These are phyloP conservation scores for Candida vaughaniae DNA, from an alignment of 805 yeast species.

Conservation along the genomic window DNA sequence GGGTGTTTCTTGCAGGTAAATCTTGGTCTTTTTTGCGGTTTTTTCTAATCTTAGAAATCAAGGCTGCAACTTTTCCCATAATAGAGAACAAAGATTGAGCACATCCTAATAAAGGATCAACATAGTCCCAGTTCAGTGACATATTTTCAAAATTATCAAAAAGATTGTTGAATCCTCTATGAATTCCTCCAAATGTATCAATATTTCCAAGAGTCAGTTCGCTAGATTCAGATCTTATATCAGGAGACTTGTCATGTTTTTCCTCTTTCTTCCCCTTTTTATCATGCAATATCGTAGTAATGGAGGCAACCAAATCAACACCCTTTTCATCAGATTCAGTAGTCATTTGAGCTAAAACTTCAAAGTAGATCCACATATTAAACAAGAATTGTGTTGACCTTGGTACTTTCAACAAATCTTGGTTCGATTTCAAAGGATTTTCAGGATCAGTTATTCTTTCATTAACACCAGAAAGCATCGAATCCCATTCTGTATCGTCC, in stretches of 20 bases:
- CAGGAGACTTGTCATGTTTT: conserved; percentile 14
- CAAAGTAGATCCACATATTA: conserved; percentile 68
- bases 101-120: conserved; percentile 69
- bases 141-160: conserved; percentile 43
- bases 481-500: conserved; percentile 31
- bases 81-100: conserved; percentile 63
- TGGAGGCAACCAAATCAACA: conserved; percentile 40
- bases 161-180: conserved; percentile 19
- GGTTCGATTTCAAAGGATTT: conserved; percentile 7
- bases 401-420: conserved; percentile 28
- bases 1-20: conserved; percentile 30
- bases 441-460: conserved; percentile 2
- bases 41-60: conserved; percentile 50
- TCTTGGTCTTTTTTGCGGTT: conserved; percentile 19
- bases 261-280: conserved; percentile 7
- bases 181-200: conserved; percentile 12
- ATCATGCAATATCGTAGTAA: conserved; percentile 28
- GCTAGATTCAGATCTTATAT: conserved; percentile 22
- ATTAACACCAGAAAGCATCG: conserved; percentile 18
- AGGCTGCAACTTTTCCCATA: conserved; percentile 60
- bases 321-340: conserved; percentile 49
- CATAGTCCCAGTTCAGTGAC: conserved; percentile 33
- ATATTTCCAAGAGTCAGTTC: conserved; percentile 19
- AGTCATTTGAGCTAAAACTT: conserved; percentile 66
- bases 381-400: conserved; percentile 50